A percentile compares a stretch with the other conserved stretches of the same genome.
phyloP scores from a whole-genome alignment of 2,329 filamentous ascomycete genomes.

The Aspergillus awamori region DNA sequence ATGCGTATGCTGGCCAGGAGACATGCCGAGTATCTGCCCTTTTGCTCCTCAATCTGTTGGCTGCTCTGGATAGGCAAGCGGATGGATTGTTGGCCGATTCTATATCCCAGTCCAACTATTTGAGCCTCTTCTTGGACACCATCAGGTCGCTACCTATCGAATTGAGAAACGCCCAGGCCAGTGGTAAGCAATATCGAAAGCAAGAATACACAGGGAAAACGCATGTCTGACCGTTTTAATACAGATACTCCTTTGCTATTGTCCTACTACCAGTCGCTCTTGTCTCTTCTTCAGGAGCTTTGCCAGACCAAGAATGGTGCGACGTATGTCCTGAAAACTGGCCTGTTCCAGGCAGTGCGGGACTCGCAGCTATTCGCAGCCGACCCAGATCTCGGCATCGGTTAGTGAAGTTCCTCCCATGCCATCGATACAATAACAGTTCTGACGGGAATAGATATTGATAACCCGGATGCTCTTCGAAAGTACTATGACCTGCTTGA shows the following conservation, averaged over 20 bases:
- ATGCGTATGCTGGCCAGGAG: slow-evolving; percentile 82
- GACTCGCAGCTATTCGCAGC: slow-evolving; percentile 83
- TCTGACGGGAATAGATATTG: slow-evolving; percentile 55
- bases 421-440: background rate
- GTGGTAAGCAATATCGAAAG: slow-evolving; percentile 51
- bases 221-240: slow-evolving; percentile 15
- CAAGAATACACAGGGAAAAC: too few relatives aligned
- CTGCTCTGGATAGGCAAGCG: slow-evolving; percentile 72
- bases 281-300: slow-evolving; percentile 80
- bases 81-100: slow-evolving; percentile 75
- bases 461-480: slow-evolving; percentile 70
- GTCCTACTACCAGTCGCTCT: slow-evolving; percentile 70
- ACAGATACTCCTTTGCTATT: slow-evolving; percentile 59
- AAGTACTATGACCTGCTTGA: slow-evolving; percentile 84
- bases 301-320: slow-evolving; percentile 84
- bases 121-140: slow-evolving; percentile 86
- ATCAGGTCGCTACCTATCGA: slow-evolving; percentile 77
- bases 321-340: slow-evolving; percentile 82
- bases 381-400: slow-evolving; percentile 88
- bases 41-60: slow-evolving; percentile 77
- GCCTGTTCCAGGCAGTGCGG: slow-evolving; percentile 79
- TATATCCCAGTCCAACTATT: slow-evolving; percentile 84
- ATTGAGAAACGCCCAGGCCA: slow-evolving; percentile 60
- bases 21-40: slow-evolving; percentile 83
- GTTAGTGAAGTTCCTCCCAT: slow-evolving; percentile 39